Evolutionary conservation across 306 rosid genomes (phyloP).

Genomic region (Cucurbita argyrosperma): DNA sequence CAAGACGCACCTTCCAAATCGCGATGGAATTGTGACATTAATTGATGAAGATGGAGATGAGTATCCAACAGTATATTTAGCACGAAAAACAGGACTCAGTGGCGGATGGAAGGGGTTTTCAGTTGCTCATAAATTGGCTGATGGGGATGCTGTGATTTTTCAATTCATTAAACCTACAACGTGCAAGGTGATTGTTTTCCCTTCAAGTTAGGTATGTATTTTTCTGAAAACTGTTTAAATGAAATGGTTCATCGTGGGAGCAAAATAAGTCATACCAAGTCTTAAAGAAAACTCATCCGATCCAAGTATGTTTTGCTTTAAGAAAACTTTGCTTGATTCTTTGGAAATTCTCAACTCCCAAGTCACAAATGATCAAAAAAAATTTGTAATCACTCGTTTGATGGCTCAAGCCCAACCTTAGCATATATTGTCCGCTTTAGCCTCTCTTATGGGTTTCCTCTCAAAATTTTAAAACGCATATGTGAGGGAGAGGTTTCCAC

Average conservation of each 20-base stretch:
- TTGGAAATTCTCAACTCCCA: not conserved
- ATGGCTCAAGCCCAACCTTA: no score
- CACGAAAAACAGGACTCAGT: constrained; percentile 43
- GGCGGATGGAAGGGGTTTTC: constrained; percentile 82
- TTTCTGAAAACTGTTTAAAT: not conserved
- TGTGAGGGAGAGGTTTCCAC: no score
- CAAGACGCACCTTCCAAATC: constrained; percentile 30
- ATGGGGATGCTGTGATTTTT: constrained; percentile 72
- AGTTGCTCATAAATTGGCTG: constrained; percentile 56
- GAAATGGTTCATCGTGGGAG: not conserved
- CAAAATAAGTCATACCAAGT: not conserved
- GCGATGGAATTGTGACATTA: constrained; percentile 27
- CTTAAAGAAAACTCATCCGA: not conserved
- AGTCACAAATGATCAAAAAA: no score
- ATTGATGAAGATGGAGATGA: constrained; percentile 48
- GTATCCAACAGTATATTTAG: constrained; percentile 35
- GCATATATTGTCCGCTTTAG: no score
- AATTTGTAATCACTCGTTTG: no score
- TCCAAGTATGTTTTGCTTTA: not conserved
- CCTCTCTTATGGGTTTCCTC: no score
- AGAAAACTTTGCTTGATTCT: not conserved
- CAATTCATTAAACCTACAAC: constrained; percentile 36
- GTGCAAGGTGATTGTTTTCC: constrained; percentile 61
- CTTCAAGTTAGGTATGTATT: not conserved
- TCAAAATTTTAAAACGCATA: no score